A percentile compares a stretch with the other conserved stretches of the same genome.
These are phyloP conservation scores for Penicillium sp. DNA, from an alignment of 2,329 filamentous ascomycete genomes.

Conservation along the genomic window DNA sequence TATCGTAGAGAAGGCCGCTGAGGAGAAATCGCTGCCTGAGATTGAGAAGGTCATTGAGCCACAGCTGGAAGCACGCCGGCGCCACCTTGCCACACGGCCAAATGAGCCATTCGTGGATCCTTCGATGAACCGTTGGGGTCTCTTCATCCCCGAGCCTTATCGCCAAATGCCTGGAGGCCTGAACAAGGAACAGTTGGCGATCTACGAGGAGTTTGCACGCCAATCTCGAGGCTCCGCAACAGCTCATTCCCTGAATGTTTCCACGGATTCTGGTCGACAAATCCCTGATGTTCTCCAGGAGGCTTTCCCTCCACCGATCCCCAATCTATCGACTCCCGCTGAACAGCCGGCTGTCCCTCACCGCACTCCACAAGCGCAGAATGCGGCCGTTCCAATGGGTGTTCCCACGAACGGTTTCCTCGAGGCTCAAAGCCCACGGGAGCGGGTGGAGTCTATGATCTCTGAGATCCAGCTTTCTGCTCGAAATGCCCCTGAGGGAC, in stretches of 20 bases:
- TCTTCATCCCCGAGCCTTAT: constrained; percentile 91
- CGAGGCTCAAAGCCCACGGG: constrained; percentile 57
- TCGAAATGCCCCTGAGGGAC: constrained; percentile 61
- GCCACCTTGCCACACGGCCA: constrained; percentile 73
- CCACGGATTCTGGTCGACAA: constrained; percentile 63
- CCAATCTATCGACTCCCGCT: constrained; percentile 65
- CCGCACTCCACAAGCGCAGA: constrained; percentile 57
- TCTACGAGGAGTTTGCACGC: constrained; percentile 94
- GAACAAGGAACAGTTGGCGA: constrained; percentile 88
- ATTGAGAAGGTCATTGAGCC: constrained; percentile 91
- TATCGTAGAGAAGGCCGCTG: constrained; percentile 93
- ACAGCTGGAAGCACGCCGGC: constrained; percentile 75
- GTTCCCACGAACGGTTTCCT: constrained; percentile 60
- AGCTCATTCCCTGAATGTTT: constrained; percentile 58
- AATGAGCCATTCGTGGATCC: constrained; percentile 84
- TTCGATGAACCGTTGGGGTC: constrained; percentile 84
- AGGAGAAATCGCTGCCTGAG: constrained; percentile 88
- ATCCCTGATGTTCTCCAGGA: constrained; percentile 67
- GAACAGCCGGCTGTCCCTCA: constrained; percentile 65
- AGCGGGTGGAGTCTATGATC: constrained; percentile 59
- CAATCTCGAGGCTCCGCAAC: constrained; percentile 70
- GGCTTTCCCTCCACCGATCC: constrained; percentile 58
- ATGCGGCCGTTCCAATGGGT: constrained; percentile 39
- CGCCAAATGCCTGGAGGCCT: constrained; percentile 81
- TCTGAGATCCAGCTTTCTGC: constrained; percentile 60